Percentiles rank a stretch among this genome's conserved stretches.
Evolutionary conservation across 345 rosid genomes (phyloP).

Genomic region (Arabis alpina): DNA sequence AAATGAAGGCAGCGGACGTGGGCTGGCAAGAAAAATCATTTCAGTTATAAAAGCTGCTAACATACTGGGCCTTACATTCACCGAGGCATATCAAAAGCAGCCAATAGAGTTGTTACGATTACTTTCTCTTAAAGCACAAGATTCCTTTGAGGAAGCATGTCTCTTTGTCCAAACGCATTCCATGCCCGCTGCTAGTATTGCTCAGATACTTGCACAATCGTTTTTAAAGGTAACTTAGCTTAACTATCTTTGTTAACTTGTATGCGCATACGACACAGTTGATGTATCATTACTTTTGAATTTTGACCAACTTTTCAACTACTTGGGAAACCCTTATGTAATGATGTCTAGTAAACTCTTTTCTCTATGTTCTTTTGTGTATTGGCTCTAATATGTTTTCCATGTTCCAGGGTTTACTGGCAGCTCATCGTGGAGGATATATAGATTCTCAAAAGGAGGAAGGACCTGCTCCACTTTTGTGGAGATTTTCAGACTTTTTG

Average conservation of each 20-base stretch:
- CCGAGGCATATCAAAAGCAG: conserved; percentile 89
- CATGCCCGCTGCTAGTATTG: conserved; percentile 83
- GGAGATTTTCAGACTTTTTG: conserved; percentile 97
- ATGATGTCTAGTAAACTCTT: conserved; percentile 1
- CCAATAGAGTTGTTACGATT: conserved; percentile 87
- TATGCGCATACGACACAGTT: conserved; percentile 3
- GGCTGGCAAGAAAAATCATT: conserved; percentile 78
- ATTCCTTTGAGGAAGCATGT: conserved; percentile 90
- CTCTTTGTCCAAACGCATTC: conserved; percentile 84
- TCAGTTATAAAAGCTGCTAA: conserved; percentile 90
- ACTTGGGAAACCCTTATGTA: conserved; percentile 12
- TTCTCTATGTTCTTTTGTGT: conserved; percentile 11
- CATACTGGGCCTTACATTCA: conserved; percentile 77
- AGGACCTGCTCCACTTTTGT: conserved; percentile 95
- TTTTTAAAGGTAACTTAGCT: conserved; percentile 72
- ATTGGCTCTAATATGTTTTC: conserved; percentile 28
- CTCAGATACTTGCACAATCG: conserved; percentile 97
- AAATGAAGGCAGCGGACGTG: conserved; percentile 86
- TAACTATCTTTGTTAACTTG: conserved; percentile 11
- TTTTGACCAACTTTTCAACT: neutral
- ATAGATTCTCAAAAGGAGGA: conserved; percentile 96
- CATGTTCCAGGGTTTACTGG: conserved; percentile 77
- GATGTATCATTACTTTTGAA: conserved; percentile 16
- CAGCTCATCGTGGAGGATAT: conserved; percentile 99
- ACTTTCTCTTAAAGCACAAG: conserved; percentile 98